Evolutionary conservation across 805 yeast species (phyloP), one percentile per base, ranked within the genome.

Genomic region (Metschnikowia matae): DNA sequence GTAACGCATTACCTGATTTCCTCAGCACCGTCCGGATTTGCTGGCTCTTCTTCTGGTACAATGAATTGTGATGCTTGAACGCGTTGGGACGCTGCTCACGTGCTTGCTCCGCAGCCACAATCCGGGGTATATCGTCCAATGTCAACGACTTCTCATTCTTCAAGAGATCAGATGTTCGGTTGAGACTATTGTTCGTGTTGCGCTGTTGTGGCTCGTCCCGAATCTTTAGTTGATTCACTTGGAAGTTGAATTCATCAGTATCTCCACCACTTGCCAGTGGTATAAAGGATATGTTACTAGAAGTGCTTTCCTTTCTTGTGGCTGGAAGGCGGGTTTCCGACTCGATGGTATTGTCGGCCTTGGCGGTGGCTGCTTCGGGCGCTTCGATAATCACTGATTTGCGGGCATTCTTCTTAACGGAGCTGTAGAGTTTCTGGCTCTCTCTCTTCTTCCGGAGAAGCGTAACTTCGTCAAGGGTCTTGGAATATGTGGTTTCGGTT

Each of bases 41-140:
- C 45, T 61, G 65, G 51, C 59, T 56, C 32, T 64, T 65, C 41
- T 59, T 61, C 65, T 69, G 65, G 59, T 74, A 61, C 62, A 74
- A 54, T 52, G 74, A 54, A 63, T 82, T 82, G 62, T 87, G 91
- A 67, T 87, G 95, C 51, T 86, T 84, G 69, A 86, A 91, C 0
- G 97, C 96, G 66, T 90, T 90, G 2, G 97, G 97, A 51, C 96
- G 78, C 62, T 87, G 85, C 54, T 89, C 96, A 55, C 97, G 76
- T 0, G 98, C 96, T 66, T 92, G 97, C 61, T 94, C 97, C 8
- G 96, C 92, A 2, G 97, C 96, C 6, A 94, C 97, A 62, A 94
- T 92, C 56, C 98, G 78, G 6, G 98, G 96, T 59, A 94, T 94
- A 67, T 94, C 99, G 67, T 94, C 98, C 59, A 94, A 77, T 0